These are phyloP conservation scores for Pestalotiopsis sp. DNA, from an alignment of 2,329 filamentous ascomycete genomes.

Conservation along the genomic window DNA sequence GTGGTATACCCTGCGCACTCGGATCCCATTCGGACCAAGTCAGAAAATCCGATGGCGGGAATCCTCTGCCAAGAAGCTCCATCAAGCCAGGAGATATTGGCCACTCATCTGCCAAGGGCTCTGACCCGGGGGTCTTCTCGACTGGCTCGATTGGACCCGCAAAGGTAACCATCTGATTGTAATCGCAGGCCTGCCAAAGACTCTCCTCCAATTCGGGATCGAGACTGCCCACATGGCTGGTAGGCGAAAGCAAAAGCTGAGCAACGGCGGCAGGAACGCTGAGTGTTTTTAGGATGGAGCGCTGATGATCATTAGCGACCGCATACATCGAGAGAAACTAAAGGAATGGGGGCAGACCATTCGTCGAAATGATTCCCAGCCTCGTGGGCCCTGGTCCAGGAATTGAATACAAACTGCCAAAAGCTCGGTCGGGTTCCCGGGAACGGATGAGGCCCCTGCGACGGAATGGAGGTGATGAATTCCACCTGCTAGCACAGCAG, in stretches of 20 bases:
- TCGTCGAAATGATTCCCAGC: not conserved
- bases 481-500: not conserved
- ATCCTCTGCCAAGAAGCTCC: not conserved
- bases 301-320: not conserved
- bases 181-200: not conserved
- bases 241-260: not conserved
- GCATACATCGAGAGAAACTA: not conserved
- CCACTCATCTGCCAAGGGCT: not conserved
- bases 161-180: not conserved
- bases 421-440: not conserved
- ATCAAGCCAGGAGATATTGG: not conserved
- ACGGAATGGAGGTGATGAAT: not conserved
- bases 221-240: not conserved
- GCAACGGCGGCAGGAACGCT: not conserved
- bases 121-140: not conserved
- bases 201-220: not conserved
- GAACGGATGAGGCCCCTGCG: not conserved
- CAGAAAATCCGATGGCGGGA: not conserved
- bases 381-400: not conserved
- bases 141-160: not conserved
- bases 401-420: not conserved
- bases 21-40: not conserved
- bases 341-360: not conserved
- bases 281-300: not conserved
- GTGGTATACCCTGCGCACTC: not conserved